Conservation (phyloP, 2,329 filamentous ascomycete species). For the Trichophyton benhamiae region DNA sequence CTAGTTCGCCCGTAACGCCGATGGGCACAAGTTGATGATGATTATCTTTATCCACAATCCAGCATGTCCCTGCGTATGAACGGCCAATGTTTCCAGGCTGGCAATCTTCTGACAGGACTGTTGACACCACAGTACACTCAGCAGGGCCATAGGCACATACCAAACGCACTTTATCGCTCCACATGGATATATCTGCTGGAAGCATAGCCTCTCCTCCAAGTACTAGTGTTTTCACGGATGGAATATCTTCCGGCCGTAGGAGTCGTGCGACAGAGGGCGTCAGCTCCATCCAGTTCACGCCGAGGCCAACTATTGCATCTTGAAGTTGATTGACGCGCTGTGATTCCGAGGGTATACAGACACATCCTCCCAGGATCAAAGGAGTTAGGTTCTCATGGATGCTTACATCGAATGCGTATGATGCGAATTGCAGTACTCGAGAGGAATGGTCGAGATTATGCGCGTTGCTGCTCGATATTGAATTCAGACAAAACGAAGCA, state of each 20-base stretch:
- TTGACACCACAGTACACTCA: conserved; percentile 15
- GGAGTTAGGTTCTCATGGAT: conserved; percentile 26
- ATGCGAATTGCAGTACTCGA: conserved; percentile 30
- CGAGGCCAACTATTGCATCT: conserved; percentile 22
- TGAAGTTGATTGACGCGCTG: conserved; percentile 34
- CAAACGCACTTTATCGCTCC: conserved; percentile 12
- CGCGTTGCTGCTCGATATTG: conserved; percentile 36
- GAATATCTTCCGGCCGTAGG: conserved; percentile 22
- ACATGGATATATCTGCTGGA: conserved; percentile 22
- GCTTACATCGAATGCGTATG: conserved; percentile 35
- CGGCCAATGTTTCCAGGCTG: conserved; percentile 7
- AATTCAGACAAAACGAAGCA: conserved; percentile 39
- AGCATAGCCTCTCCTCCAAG: conserved; percentile 29
- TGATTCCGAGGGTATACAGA: conserved; percentile 34
- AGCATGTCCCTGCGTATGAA: conserved; percentile 9
- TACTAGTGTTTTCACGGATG: conserved; percentile 23
- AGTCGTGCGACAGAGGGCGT: conserved; percentile 28
- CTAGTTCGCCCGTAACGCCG: conserved; percentile 19
- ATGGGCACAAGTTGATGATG: conserved; percentile 14
- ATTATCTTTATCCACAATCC: conserved; percentile 18
- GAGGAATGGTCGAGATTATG: conserved; percentile 34
- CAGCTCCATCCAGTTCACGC: conserved; percentile 41
- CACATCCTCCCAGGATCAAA: conserved; percentile 29
- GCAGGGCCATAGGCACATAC: conserved; percentile 15
- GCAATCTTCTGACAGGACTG: conserved; percentile 1